Base-by-base conservation (phyloP, 805 yeast species). In the Nakazawaea molendinolei region DNA sequence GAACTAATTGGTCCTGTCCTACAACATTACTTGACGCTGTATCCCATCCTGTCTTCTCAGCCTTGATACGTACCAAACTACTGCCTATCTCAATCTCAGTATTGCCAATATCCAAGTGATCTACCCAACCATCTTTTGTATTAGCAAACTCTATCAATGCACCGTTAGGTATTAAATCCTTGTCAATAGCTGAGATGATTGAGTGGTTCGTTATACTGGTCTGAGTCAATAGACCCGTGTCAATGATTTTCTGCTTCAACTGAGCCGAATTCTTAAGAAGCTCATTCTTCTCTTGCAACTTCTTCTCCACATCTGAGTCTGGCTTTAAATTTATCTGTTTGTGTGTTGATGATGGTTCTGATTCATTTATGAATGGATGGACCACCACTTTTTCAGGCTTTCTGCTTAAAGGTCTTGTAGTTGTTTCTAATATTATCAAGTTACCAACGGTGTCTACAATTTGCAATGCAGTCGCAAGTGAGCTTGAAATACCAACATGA, bases 381-480 rank as follows among this genome's bases (percentile, higher is more conserved):
- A 84, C 44, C 0, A 63, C 53, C 12, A 77, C 49, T 1, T 63
- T 49, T 1, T 63, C 43, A 1, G 79, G 69, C 29, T n/a, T 40
- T 31, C 33, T 46, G 10, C 52, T 42, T 16, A 53, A 36, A 5
- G 69, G 61, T 18, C 50, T 55, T 5, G 55, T 40, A 0, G 76
- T 63, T 8, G 69, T 58, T 44, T 74, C 76, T 7, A 86, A 43
- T 4, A 69, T 60, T 3, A 82, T 56, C 20, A 74, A 58, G 39
- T 67, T 63, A 0, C 89, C 90, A 6, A 74, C 61, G 1, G 63
- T 47, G 12, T 51, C 44, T 5, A 52, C 50, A 1, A 75, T 56
- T 1, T 76, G 74, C 18, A 85, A 60, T 0, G 87, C 76, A 15
- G 67, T 56, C 0, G 84, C 67, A 23, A 82, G 57, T 3, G 69